These are phyloP conservation scores for Brassica rapa DNA, from an alignment of 345 rosid species.

Conservation along the genomic window DNA sequence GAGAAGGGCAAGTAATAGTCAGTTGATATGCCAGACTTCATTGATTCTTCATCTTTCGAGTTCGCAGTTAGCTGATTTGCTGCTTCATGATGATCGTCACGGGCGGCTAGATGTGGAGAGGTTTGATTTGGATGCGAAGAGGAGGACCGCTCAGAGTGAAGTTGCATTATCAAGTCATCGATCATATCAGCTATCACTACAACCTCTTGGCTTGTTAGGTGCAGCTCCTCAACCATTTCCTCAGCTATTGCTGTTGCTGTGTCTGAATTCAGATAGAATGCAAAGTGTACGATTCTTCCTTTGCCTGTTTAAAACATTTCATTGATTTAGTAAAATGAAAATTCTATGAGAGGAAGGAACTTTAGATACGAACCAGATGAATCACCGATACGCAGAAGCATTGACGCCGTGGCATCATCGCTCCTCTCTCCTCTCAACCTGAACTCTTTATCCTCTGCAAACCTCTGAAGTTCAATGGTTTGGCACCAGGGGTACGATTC, in stretches of 20 bases:
- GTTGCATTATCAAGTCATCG: conserved; percentile 58
- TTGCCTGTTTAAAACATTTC: conserved; percentile 22
- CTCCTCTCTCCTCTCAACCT: conserved; percentile 56
- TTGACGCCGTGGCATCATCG: conserved; percentile 50
- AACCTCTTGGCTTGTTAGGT: conserved; percentile 61
- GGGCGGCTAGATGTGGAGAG: conserved; percentile 5
- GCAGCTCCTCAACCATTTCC: conserved; percentile 91
- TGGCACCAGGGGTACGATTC: conserved; percentile 39
- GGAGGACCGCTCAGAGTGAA: conserved; percentile 46
- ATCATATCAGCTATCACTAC: conserved; percentile 72
- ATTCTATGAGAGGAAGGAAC: background rate
- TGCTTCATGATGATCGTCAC: conserved; percentile 34
- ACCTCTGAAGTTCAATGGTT: conserved; percentile 53
- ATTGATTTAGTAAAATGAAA: conserved; percentile 12
- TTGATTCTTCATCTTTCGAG: conserved; percentile 41
- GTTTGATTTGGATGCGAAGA: conserved; percentile 38
- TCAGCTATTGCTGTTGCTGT: conserved; percentile 67
- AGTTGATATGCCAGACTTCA: conserved; percentile 53
- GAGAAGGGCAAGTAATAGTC: conserved; percentile 50
- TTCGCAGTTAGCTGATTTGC: conserved; percentile 25
- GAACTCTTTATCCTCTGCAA: conserved; percentile 57
- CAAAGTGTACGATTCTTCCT: conserved; percentile 67
- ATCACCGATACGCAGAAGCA: conserved; percentile 63
- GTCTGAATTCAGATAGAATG: conserved; percentile 69
- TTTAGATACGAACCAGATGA: conserved; percentile 46